phyloP scores from a whole-genome alignment of 108 stramenopile species.

The Mediolabrus comicus region DNA sequence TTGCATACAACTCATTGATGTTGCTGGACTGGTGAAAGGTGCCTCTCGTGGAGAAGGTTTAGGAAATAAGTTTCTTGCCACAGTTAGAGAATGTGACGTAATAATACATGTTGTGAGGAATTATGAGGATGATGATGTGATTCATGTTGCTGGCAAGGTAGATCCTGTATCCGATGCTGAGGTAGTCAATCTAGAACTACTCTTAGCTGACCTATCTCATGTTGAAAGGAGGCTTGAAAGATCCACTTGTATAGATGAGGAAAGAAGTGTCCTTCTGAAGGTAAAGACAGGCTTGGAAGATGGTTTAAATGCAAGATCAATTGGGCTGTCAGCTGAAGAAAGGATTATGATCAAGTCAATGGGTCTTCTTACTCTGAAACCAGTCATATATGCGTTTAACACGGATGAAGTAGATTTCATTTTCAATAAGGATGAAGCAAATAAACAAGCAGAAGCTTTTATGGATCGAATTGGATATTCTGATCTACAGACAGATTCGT shows the following conservation, averaged over 20 bases:
- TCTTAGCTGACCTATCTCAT: conserved; percentile 87
- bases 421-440: conserved; percentile 37
- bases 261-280: conserved; percentile 65
- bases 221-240: conserved; percentile 80
- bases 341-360: conserved; percentile 54
- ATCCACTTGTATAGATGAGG: conserved; percentile 49
- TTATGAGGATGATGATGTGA: conserved; percentile 78
- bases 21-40: conserved; percentile 91
- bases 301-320: conserved; percentile 68
- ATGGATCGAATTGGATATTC: conserved; percentile 53
- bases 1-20: conserved; percentile 87
- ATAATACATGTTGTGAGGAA: conserved; percentile 84
- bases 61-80: conserved; percentile 93
- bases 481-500: conserved; percentile 40
- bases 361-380: conserved; percentile 84
- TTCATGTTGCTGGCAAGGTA: conserved; percentile 86
- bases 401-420: conserved; percentile 84
- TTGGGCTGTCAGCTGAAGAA: conserved; percentile 51
- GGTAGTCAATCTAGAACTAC: conserved; percentile 85
- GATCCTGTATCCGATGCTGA: conserved; percentile 90
- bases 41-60: conserved; percentile 92
- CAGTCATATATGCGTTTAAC: conserved; percentile 89
- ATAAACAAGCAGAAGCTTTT: conserved; percentile 48
- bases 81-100: conserved; percentile 81
- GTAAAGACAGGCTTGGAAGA: conserved; percentile 48